Conservation (phyloP, 140 eudicot species). For the Anethum foeniculum region DNA sequence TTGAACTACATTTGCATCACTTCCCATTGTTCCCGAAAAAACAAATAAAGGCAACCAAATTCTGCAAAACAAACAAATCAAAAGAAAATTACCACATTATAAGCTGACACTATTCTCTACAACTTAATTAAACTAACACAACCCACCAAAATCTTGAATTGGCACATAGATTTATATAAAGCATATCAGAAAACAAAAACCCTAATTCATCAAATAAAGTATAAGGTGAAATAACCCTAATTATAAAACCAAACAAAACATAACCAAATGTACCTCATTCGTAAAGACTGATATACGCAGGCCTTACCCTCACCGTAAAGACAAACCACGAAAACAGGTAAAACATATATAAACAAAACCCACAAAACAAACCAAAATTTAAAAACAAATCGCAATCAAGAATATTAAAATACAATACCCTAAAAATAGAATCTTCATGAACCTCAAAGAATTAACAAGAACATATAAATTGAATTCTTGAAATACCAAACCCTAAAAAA, state of each 20-base stretch:
- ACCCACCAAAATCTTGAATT: background rate
- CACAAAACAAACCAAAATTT: background rate
- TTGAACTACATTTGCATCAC: constrained; percentile 15
- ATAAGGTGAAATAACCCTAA: too few relatives aligned
- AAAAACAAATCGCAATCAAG: background rate
- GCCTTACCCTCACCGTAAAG: background rate
- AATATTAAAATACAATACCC: background rate
- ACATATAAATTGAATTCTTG: background rate
- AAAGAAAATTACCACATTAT: background rate
- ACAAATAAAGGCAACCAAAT: background rate
- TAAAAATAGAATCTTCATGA: background rate
- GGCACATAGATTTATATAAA: background rate
- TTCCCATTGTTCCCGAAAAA: constrained; percentile 18
- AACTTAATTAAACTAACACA: background rate
- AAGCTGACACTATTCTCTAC: background rate
- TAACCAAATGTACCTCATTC: background rate
- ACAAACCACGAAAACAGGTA: background rate
- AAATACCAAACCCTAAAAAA: background rate
- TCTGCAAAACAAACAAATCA: constrained; percentile 5
- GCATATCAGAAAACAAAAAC: background rate
- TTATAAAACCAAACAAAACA: background rate
- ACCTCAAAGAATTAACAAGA: background rate
- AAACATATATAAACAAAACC: background rate
- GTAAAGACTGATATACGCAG: too few relatives aligned
- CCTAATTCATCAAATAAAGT: background rate